Base-by-base conservation (phyloP, 2,329 filamentous ascomycete species). In the Pseudogymnoascus sp. region DNA sequence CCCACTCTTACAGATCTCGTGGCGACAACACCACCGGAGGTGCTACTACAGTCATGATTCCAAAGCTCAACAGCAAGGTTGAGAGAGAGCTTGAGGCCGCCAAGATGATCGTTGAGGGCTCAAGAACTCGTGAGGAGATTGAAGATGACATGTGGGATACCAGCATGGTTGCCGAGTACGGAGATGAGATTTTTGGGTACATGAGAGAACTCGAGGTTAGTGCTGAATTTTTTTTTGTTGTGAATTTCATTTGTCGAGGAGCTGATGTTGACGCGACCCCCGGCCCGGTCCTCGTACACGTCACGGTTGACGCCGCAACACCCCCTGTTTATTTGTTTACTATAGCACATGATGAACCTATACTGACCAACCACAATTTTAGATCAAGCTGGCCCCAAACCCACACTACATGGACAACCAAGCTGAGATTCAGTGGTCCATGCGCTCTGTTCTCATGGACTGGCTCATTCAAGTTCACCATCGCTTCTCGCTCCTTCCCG, bases 351-450 rank as follows among this genome's bases (percentile, higher is more conserved):
- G 14, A 1, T n/a, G 9, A 12, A 60, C 60, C 12, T 61, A 3
- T 67, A 64, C 69, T 72, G 59, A 73, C 72, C 69, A 63, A 71
- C 63, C 23, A 46, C 62, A 63, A 36, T 63, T 61, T 64, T 72
- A 91, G 90, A 84, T 82, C 74, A 87, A 82, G 69, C 89, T 97
- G 85, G 81, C 93, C 42, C 95, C 95, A 1, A 93, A 95, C 71
- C 82, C 91, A 3, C 86, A 95, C 74, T 99, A 99, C 80, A 99
- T 99, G 93, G 91, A 96, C 66, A 87, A 89, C 68, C 95, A 99
- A 75, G 88, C 89, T n/a, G 93, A 97, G 76, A 96, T 99, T 63
- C 91, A 96, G 74, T 99, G 95, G 95, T 96, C 93, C 2, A 99
- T 97, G 95, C 91, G 95, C 56, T 89, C 92, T 5, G 91, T 97